Conservation (phyloP, 495 filamentous ascomycete species). For the Immersiella caudata region DNA sequence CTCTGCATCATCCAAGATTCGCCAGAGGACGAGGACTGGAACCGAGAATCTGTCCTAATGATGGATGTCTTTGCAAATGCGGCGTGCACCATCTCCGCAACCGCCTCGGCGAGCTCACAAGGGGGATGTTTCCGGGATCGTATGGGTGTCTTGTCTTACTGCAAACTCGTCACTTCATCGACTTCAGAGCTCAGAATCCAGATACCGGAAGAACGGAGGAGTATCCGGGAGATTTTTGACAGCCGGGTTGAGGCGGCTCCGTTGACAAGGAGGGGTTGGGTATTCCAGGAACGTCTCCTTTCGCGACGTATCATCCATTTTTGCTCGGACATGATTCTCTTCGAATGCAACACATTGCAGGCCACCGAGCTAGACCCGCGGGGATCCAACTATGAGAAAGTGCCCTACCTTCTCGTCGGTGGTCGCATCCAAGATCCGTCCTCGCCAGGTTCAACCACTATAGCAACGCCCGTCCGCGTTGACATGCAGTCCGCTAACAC, state of each 20-base stretch:
- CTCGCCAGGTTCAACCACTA: neutral
- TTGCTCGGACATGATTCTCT: neutral
- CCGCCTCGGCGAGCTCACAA: neutral
- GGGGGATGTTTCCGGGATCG: neutral
- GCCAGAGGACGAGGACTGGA: constrained; percentile 6
- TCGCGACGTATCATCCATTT: constrained; percentile 14
- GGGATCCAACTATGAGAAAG: neutral
- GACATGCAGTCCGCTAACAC: neutral
- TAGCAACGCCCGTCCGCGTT: neutral
- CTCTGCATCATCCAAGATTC: constrained; percentile 18
- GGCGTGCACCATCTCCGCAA: neutral
- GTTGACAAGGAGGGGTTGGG: constrained; percentile 7
- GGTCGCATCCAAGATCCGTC: neutral
- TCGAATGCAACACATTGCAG: constrained; percentile 8
- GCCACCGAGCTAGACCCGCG: neutral
- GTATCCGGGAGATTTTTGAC: neutral
- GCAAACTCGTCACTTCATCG: neutral
- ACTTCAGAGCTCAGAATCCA: neutral
- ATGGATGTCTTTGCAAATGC: constrained; percentile 1
- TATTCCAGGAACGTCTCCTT: constrained; percentile 15
- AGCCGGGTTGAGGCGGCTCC: constrained; percentile 26
- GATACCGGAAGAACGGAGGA: neutral
- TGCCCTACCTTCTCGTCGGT: neutral
- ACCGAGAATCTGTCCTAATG: constrained; percentile 6
- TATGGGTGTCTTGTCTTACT: neutral